Evolutionary conservation across 176 grass and related monocot species (phyloP), one percentile per base, ranked within the genome.

Genomic region (Phyllostachys edulis): DNA sequence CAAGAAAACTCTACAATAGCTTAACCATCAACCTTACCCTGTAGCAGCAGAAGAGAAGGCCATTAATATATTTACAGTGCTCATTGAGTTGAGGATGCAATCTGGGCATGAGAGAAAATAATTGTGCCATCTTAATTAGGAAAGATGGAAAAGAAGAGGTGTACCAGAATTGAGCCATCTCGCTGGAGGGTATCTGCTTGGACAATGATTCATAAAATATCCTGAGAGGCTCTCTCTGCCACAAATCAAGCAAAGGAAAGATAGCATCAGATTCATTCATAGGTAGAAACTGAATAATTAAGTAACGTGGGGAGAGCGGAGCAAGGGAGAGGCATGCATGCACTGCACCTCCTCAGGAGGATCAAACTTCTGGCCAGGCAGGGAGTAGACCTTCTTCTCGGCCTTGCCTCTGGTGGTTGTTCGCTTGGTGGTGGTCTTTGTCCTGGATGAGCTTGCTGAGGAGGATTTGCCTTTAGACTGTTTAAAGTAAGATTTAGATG

Each of bases 121-220:
- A 55, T 14, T 8, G 6, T 14, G 52, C 6, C 50, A 56, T 56
- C 7, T 56, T 41, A 65, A 45, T 20, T 17, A 32, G 20, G 47
- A 34, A 62, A 72, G 4, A 21, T 56, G 52, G 52, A 21, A 21
- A 57, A 34, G 20, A 64, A 21, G 18, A 73, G 15, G 24, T 0
- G 36, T 88, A 98, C 96, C 91, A 95, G 91, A 95, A 89, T 75
- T 95, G 85, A 69, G 93, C 96, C 93, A 98, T 98, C 85, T 97
- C 92, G 21, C 92, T 97, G 23, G 92, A 91, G 44, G 95, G 95
- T 77, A 94, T 98, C 91, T 98, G 93, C 80, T 90, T 87, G 63
- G 91, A 94, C 62, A 98, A 37, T 24, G 91, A 95, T 81, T 98
- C 89, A 34, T 98, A 98, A 85, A 98, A 98, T 80, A 98, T 98